phyloP scores from a whole-genome alignment of 1,284 basidiomycete species.

The Ceraceosorus guamensis region DNA sequence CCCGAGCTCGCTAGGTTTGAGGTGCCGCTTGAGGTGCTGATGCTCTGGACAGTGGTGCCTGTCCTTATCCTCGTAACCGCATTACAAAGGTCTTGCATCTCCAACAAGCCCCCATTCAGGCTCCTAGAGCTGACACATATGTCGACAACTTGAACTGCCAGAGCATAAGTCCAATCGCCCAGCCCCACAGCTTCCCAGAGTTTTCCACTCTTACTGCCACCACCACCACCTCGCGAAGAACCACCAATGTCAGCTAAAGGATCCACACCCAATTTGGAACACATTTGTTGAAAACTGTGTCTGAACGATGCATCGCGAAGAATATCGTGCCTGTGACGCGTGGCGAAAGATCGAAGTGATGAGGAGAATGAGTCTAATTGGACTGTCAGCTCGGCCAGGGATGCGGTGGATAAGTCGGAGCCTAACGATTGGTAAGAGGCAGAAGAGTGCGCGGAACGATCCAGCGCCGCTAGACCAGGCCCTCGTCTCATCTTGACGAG shows the following conservation, averaged over 20 bases:
- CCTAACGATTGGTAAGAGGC: conserved; percentile 70
- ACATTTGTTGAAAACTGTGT: conserved; percentile 92
- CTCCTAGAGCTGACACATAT: conserved; percentile 83
- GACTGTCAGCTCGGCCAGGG: conserved; percentile 68
- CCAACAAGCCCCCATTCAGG: conserved; percentile 83
- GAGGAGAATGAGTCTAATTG: conserved; percentile 77
- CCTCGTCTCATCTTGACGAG: conserved; percentile 51
- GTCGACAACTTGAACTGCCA: conserved; percentile 94
- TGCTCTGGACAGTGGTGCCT: conserved; percentile 19
- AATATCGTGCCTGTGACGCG: conserved; percentile 76
- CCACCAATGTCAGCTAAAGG: conserved; percentile 70
- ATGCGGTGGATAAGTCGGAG: conserved; percentile 65
- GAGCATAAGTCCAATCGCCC: conserved; percentile 90
- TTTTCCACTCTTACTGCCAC: conserved; percentile 64
- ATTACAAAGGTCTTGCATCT: conserved; percentile 73
- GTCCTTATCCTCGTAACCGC: conserved; percentile 70
- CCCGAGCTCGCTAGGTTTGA: conserved; percentile 1
- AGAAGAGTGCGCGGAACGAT: conserved; percentile 49
- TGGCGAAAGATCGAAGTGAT: conserved; percentile 72
- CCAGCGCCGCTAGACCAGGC: conserved; percentile 53
- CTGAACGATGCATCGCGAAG: conserved; percentile 73
- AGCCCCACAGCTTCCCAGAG: conserved; percentile 73
- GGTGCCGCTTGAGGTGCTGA: no score
- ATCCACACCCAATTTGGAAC: conserved; percentile 86
- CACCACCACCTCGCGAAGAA: conserved; percentile 11